These are phyloP conservation scores for Colletotrichum brevisporum DNA, from an alignment of 2,329 filamentous ascomycete species.

Conservation along the genomic window DNA sequence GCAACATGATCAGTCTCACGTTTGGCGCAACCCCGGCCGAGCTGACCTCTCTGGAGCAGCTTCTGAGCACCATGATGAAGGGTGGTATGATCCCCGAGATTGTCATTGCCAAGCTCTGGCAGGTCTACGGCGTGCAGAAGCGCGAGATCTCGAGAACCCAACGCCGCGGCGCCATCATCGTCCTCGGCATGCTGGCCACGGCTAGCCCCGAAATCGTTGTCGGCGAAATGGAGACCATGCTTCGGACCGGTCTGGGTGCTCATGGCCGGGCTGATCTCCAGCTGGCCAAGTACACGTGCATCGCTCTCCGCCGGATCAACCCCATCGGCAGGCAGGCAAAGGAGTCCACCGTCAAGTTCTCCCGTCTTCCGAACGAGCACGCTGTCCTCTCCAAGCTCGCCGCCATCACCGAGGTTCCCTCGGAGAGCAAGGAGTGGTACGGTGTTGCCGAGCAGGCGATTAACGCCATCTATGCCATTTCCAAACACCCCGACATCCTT, in stretches of 20 bases:
- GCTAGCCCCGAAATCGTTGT: constrained; percentile 94
- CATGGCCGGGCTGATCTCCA: constrained; percentile 87
- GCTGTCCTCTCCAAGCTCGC: constrained; percentile 86
- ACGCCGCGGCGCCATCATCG: constrained; percentile 92
- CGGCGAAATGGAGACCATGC: constrained; percentile 94
- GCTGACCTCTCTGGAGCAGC: constrained; percentile 93
- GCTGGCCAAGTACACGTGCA: constrained; percentile 94
- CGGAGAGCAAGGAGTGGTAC: constrained; percentile 95
- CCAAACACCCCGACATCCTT: constrained; percentile 92
- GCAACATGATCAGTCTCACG: constrained; percentile 99
- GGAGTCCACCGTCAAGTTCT: constrained; percentile 76
- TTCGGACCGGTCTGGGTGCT: constrained; percentile 87
- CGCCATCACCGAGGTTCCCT: constrained; percentile 86
- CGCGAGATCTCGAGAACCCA: constrained; percentile 94
- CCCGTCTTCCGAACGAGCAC: constrained; percentile 91
- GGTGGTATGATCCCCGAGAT: constrained; percentile 86
- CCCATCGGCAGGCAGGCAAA: constrained; percentile 85
- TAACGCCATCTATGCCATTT: constrained; percentile 92
- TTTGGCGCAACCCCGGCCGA: constrained; percentile 96
- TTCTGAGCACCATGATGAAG: constrained; percentile 98
- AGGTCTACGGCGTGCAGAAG: constrained; percentile 95
- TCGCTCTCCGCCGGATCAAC: constrained; percentile 92
- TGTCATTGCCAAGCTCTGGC: constrained; percentile 94
- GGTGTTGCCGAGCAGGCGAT: constrained; percentile 97
- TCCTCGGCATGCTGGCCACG: constrained; percentile 95